Evolutionary conservation across 805 yeast genomes (phyloP).

Genomic region (Starmerella riodocensis): DNA sequence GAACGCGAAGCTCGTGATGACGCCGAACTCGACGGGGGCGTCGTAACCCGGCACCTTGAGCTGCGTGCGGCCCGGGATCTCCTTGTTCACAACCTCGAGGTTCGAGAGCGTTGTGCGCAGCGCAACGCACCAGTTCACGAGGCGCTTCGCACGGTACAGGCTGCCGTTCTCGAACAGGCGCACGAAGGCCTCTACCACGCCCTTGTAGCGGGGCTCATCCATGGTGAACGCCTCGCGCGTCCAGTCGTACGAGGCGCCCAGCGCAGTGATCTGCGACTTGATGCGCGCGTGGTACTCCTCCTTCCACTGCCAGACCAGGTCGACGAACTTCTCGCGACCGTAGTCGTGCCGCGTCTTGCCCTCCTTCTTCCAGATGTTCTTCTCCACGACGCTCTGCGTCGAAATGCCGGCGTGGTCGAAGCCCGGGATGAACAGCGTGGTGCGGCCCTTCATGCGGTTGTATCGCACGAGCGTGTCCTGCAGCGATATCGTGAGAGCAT

Average conservation of each 20-base stretch:
- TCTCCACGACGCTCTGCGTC: slow-evolving; percentile 96
- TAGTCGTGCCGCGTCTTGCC: slow-evolving; percentile 85
- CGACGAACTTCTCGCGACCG: slow-evolving; percentile 81
- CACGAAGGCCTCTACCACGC: slow-evolving; percentile 87
- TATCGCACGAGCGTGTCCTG: slow-evolving; percentile 89
- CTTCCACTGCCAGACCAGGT: slow-evolving; percentile 96
- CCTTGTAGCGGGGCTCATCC: slow-evolving; percentile 58
- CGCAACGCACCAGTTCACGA: slow-evolving; percentile 93
- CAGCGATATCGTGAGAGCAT: slow-evolving; percentile 86
- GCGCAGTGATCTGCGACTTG: slow-evolving; percentile 64
- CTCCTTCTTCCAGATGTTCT: slow-evolving; percentile 79
- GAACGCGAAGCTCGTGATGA: slow-evolving; percentile 88
- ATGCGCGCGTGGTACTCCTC: slow-evolving; percentile 81
- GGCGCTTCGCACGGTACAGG: slow-evolving; percentile 82
- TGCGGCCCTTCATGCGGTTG: slow-evolving; percentile 94
- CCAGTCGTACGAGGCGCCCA: slow-evolving; percentile 98
- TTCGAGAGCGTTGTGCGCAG: slow-evolving; percentile 91
- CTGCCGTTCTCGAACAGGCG: slow-evolving; percentile 87
- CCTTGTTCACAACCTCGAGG: slow-evolving; percentile 91
- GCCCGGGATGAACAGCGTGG: slow-evolving; percentile 86
- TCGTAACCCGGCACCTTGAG: slow-evolving; percentile 82
- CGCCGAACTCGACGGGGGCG: slow-evolving; percentile 88
- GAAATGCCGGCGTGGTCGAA: slow-evolving; percentile 99
- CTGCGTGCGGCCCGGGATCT: slow-evolving; percentile 65
- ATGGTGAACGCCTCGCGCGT: slow-evolving; percentile 85